phyloP scores from a whole-genome alignment of 768 basidiomycete genomes.

The Suillus plorans region DNA sequence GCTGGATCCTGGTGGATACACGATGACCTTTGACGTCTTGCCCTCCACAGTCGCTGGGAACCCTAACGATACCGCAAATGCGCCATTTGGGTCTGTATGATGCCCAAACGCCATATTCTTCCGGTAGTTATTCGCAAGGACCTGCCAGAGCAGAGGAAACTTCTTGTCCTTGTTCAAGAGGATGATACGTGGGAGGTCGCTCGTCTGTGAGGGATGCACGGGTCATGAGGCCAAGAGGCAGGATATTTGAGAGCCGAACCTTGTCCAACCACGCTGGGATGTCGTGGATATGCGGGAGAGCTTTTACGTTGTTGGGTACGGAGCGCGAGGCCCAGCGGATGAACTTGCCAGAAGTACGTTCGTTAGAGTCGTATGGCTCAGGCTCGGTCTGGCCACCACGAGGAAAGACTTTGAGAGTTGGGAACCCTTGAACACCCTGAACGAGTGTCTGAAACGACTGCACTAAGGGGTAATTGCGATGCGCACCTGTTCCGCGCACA shows the following conservation, averaged over 20 bases:
- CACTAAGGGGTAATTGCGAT: background rate
- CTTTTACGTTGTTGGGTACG: slow-evolving; percentile 70
- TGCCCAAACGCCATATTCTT: slow-evolving; percentile 61
- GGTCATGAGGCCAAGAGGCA: background rate
- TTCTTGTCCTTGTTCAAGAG: slow-evolving; percentile 75
- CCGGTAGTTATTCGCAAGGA: slow-evolving; percentile 70
- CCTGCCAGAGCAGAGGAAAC: slow-evolving; percentile 78
- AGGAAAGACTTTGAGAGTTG: slow-evolving; percentile 91
- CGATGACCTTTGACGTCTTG: slow-evolving; percentile 64
- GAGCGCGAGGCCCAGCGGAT: slow-evolving; percentile 75
- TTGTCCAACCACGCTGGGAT: slow-evolving; percentile 67
- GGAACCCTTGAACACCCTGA: slow-evolving; percentile 85
- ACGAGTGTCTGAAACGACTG: background rate
- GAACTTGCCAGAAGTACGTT: slow-evolving; percentile 71
- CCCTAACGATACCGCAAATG: slow-evolving; percentile 56
- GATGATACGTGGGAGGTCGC: slow-evolving; percentile 54
- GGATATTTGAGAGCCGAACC: slow-evolving; percentile 39
- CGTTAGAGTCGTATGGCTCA: slow-evolving; percentile 62
- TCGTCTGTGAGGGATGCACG: slow-evolving; percentile 28
- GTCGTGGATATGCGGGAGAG: slow-evolving; percentile 54
- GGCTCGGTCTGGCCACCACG: slow-evolving; percentile 63
- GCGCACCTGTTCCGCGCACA: slow-evolving; percentile 77
- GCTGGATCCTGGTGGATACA: slow-evolving; percentile 63
- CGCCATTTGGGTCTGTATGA: slow-evolving; percentile 66
- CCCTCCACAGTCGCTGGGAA: slow-evolving; percentile 50